Percentiles rank a stretch among this genome's conserved stretches.
Evolutionary conservation across 305 asterid species (phyloP).

Genomic region (Fraxinus dipetala): DNA sequence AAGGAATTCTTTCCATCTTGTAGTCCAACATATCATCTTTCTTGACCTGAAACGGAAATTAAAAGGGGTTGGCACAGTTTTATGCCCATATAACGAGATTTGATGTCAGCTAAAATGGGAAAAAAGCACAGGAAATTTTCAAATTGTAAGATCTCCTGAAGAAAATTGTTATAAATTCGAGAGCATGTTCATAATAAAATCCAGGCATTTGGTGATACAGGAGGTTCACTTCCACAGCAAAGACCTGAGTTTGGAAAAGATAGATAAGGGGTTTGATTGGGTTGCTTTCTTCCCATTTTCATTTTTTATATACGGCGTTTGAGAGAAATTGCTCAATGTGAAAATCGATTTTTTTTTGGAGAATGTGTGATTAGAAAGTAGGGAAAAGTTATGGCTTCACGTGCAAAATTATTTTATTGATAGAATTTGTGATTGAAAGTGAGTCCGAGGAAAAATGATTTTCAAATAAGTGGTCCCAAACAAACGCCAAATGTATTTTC

Average conservation of each 20-base stretch:
- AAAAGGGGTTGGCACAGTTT: not conserved
- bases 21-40: constrained; percentile 55
- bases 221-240: not conserved
- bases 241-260: not conserved
- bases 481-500: not conserved
- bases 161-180: not conserved
- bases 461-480: not conserved
- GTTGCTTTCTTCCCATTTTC: not conserved
- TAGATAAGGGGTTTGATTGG: not conserved
- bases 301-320: not conserved
- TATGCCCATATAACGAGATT: not conserved
- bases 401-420: no score
- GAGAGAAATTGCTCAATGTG: not conserved
- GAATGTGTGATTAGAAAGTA: not conserved
- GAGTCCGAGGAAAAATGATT: not conserved
- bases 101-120: not conserved
- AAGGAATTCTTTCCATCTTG: constrained; percentile 73
- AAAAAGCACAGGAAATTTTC: not conserved
- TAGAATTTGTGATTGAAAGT: not conserved
- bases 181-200: not conserved
- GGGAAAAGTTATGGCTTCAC: not conserved
- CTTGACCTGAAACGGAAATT: constrained; percentile 37
- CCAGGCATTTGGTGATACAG: not conserved
- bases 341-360: no score
- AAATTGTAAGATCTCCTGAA: not conserved